Evolutionary conservation across 23 red algal genomes (phyloP).

Genomic region (Chondrus crispus): DNA sequence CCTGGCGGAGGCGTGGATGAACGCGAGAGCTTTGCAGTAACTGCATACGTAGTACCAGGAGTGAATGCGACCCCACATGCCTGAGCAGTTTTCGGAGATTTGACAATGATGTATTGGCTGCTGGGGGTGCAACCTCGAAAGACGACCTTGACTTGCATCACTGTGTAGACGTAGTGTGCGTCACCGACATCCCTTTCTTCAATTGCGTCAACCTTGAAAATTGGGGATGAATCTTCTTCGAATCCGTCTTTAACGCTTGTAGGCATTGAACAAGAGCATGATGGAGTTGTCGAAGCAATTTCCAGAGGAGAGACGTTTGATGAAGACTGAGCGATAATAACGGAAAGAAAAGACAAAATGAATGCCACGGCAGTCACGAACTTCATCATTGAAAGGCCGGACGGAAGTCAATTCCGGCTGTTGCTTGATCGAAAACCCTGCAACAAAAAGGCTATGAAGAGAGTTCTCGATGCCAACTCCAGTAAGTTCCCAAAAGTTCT

Average conservation of each 20-base stretch:
- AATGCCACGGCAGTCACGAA: too few relatives aligned
- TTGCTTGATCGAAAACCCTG: too few relatives aligned
- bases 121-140: conserved; percentile 41
- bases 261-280: conserved; percentile 49
- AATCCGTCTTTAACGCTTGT: conserved; percentile 18
- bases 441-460: too few relatives aligned
- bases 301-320: too few relatives aligned
- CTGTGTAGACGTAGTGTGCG: conserved; percentile 46
- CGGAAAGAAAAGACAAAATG: too few relatives aligned
- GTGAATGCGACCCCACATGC: conserved; percentile 30
- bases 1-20: conserved; percentile 43
- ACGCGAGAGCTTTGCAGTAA: conserved; percentile 36
- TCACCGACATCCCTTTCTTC: conserved; percentile 21
- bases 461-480: too few relatives aligned
- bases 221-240: conserved; percentile 3
- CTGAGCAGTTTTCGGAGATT: conserved; percentile 23
- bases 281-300: too few relatives aligned
- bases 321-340: too few relatives aligned
- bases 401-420: too few relatives aligned
- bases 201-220: conserved; percentile 48
- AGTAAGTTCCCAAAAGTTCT: too few relatives aligned
- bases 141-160: conserved; percentile 45
- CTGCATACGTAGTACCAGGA: conserved; percentile 20
- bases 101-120: conserved; percentile 40
- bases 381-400: too few relatives aligned